Conservation (phyloP, 148 eudicot genomes). For the Rhododendron griersonianum region DNA sequence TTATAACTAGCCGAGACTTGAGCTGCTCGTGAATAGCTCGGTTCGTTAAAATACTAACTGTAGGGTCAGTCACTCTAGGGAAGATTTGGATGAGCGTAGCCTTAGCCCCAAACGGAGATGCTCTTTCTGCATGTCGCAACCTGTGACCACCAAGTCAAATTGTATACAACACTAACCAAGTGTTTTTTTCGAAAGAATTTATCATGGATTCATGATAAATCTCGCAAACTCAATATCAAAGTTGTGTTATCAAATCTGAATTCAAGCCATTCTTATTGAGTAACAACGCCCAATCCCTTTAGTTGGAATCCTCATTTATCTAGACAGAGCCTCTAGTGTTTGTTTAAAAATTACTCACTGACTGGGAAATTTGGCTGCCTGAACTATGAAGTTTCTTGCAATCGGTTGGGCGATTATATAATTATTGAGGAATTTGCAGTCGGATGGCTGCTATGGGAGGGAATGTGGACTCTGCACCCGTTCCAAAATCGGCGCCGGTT, state of each 20-base stretch:
- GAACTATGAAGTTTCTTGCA: background rate
- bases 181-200: background rate
- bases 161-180: background rate
- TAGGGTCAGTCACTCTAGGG: background rate
- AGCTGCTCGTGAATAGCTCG: background rate
- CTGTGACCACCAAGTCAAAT: background rate
- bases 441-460: constrained; percentile 38
- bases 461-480: constrained; percentile 20
- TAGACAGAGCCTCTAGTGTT: background rate
- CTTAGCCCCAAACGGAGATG: too few species aligned
- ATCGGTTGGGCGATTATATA: background rate
- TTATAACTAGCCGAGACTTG: background rate
- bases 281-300: background rate
- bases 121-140: background rate
- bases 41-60: background rate
- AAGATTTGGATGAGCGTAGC: background rate
- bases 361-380: background rate
- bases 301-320: background rate
- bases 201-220: background rate
- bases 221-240: background rate
- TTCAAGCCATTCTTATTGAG: background rate
- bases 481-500: constrained; percentile 66
- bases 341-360: background rate
- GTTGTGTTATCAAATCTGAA: background rate
- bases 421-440: constrained; percentile 16